Evolutionary conservation across 164 flowering plant species (phyloP).

Genomic region (Protea cynaroides): DNA sequence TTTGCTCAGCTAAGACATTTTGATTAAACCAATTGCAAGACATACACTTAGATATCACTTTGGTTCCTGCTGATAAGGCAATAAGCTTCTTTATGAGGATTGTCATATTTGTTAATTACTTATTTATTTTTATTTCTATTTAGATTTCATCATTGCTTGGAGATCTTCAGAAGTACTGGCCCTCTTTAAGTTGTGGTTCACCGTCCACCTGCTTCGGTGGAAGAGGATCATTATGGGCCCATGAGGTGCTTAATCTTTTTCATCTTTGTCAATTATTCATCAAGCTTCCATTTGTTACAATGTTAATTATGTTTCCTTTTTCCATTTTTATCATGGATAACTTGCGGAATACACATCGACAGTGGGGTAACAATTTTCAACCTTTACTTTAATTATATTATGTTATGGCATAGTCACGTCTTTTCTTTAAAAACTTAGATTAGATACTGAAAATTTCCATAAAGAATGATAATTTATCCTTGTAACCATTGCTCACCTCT

Average conservation of each 20-base stretch:
- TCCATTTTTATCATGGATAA: conserved; percentile 24
- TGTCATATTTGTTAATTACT: not conserved
- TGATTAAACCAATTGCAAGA: not conserved
- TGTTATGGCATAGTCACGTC: not conserved
- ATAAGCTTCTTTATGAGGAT: not conserved
- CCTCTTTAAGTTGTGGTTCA: conserved; percentile 60
- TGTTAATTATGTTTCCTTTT: conserved; percentile 26
- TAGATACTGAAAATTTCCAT: not conserved
- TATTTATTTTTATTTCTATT: conserved; percentile 4
- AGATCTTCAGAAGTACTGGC: conserved; percentile 74
- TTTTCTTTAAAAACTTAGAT: not conserved
- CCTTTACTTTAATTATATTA: not conserved
- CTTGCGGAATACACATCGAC: conserved; percentile 22
- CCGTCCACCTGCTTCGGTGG: conserved; percentile 54
- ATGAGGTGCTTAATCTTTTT: conserved; percentile 53
- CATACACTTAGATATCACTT: not conserved
- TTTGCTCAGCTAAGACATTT: not conserved
- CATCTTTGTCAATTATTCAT: conserved; percentile 1
- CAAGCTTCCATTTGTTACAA: not conserved
- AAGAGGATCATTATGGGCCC: conserved; percentile 85
- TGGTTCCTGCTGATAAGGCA: not conserved
- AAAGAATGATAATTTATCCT: not conserved
- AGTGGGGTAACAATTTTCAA: conserved; percentile 72
- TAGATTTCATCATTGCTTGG: conserved; percentile 59
- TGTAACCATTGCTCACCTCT: no score